Evolutionary conservation across 495 filamentous ascomycete species (phyloP), one percentile per base, ranked within the genome.

Genomic region (Trypethelium eluteriae): DNA sequence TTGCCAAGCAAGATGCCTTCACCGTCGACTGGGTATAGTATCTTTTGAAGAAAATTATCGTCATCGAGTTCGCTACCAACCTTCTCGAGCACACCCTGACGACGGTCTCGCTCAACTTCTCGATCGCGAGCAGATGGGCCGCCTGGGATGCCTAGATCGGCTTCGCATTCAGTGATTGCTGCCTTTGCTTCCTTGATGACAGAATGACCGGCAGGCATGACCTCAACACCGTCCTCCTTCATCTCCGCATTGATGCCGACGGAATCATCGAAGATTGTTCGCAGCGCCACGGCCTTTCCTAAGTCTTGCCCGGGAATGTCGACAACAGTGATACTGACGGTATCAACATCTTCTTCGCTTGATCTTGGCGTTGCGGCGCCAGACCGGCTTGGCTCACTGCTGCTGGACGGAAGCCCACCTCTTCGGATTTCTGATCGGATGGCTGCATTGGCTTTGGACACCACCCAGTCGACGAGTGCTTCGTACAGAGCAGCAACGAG

Each of bases 241-340:
- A 98, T 98, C 76, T 98, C 94, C 1, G 87, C 84, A 69, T 98
- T 96, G 76, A 98, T 96, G 62, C 94, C 94, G n/a, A 88, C 77
- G 38, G 76, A 83, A 69, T 97, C 94, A 71, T 98, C 93, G 72
- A 98, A 98, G 39, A 98, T 85, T 2, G 89, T 89, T 62, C 91
- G 86, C 78, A 98, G 85, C 4, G 90, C 85, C 11, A 93, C 77
- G 2, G 95, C 94, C 74, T 92, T 96, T 61, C 91, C 90, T 11
- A 98, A 79, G 18, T 83, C 85, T 49, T 88, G 85, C 68, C 86
- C 83, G 2, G 94, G 92, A 11, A 97, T 82, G 73, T 98, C 95
- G 34, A 98, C 76, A 7, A 98, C 79, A 2, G 91, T 95, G 62
- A 98, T 86, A 74, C 86, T 90, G 62, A 96, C 92, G 11, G 90